Base-by-base conservation (phyloP, 352 stramenopile genomes). In the Phytophthora pisi region DNA sequence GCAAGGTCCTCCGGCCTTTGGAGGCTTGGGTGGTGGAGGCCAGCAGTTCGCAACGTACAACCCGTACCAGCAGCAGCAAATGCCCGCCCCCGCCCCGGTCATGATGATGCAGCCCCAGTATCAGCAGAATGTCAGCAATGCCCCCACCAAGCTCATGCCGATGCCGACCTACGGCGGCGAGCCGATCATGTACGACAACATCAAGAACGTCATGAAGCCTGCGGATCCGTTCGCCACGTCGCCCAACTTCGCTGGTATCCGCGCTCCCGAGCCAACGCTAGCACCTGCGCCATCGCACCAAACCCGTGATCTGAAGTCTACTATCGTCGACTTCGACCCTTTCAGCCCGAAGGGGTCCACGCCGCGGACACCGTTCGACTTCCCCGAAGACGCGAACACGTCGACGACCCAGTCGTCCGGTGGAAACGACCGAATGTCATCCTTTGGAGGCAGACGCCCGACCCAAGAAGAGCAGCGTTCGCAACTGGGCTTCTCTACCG, bases 271-370 rank as follows among this genome's bases (percentile, higher is more conserved):
- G 40, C 73, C 70, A 10, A 75, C 71, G 13, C 43, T 69, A 7
- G 40, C 59, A 63, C 64, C 70, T 9, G 56, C 76, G 8, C 66
- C 67, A 8, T 49, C 51, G 7, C 70, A 66, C n/a, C 67, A 81
- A 36, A 51, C 31, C 57, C 73, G 34, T 70, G 77, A 71, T 64
- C 64, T 45, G 2, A 75, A 75, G 34, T 76, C 82, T 18, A 93
- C 74, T 3, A 78, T 93, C 40, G 61, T 85, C 10, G 83, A 93
- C 57, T 91, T 93, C 71, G 84, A 91, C 34, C 82, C 84, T 2
- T 93, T 90, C 67, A 89, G 82, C 63, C 81, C 79, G 4, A 81
- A 80, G 30, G 78, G 76, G 16, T 72, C 72, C 16, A 91, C 78
- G 11, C 83, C 85, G 15, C 79, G 64, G 5, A 72, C 72, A 16